Evolutionary conservation across 345 rosid genomes (phyloP).

Genomic region (Durio zibethinus): DNA sequence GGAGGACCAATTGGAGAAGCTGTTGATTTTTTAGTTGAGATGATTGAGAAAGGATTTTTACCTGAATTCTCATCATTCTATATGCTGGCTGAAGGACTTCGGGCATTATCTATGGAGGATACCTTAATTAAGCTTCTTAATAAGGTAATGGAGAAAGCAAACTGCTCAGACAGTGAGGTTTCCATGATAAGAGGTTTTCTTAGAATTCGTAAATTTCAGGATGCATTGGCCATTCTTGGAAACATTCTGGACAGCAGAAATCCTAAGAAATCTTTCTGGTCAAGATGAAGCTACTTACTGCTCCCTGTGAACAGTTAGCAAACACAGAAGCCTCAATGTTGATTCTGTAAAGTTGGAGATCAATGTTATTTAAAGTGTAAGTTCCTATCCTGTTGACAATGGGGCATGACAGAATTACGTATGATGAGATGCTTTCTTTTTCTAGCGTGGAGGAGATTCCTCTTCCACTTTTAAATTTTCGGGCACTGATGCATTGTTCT

Average conservation of each 20-base stretch:
- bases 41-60: constrained; percentile 63
- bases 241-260: not conserved
- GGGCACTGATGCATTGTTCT: not conserved
- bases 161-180: constrained; percentile 48
- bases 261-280: not conserved
- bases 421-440: not conserved
- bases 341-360: too few species aligned
- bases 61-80: constrained; percentile 72
- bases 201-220: constrained; percentile 55
- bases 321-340: not conserved
- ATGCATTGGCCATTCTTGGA: constrained; percentile 4
- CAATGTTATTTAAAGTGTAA: not conserved
- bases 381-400: not conserved
- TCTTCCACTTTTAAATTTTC: not conserved
- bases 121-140: constrained; percentile 56
- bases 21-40: constrained; percentile 69
- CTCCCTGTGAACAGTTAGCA: not conserved
- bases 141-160: constrained; percentile 67
- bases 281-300: not conserved
- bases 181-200: constrained; percentile 67
- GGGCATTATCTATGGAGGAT: constrained; percentile 59
- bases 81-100: constrained; percentile 88
- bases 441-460: not conserved
- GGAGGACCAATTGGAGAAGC: constrained; percentile 86
- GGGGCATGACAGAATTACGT: not conserved